These are phyloP conservation scores for Fusarium devonianum DNA, from an alignment of 2,329 filamentous ascomycete genomes.

Conservation along the genomic window DNA sequence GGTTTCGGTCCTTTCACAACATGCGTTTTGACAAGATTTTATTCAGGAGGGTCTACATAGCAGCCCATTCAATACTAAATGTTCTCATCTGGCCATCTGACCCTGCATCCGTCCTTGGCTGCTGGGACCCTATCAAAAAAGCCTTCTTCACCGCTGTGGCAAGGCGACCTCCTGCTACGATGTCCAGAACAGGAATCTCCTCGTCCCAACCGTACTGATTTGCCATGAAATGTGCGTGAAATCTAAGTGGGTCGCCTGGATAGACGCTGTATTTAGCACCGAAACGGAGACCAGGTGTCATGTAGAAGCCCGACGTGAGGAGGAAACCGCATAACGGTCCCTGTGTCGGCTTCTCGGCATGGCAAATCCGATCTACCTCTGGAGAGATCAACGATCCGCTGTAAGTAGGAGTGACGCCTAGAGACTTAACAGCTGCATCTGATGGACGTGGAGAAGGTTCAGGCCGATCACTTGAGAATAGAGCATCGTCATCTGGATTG, in stretches of 20 bases:
- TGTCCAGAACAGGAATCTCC: slow-evolving; percentile 81
- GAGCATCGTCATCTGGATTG: slow-evolving; percentile 20
- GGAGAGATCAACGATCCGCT: slow-evolving; percentile 43
- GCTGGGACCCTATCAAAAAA: slow-evolving; percentile 80
- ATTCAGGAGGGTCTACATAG: slow-evolving; percentile 68
- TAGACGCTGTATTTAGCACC: slow-evolving; percentile 95
- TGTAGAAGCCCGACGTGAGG: slow-evolving; percentile 80
- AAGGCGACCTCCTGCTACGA: slow-evolving; percentile 85
- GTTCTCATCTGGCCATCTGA: slow-evolving; percentile 63
- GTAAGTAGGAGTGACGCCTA: slow-evolving; percentile 49
- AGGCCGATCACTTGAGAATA: slow-evolving; percentile 32
- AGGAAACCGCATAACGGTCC: slow-evolving; percentile 79
- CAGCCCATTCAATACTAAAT: slow-evolving; percentile 93
- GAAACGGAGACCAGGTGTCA: slow-evolving; percentile 91
- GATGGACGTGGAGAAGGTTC: slow-evolving; percentile 16
- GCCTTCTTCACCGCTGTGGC: slow-evolving; percentile 97
- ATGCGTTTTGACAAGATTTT: slow-evolving; percentile 19
- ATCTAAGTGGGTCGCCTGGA: slow-evolving; percentile 91
- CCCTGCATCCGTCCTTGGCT: slow-evolving; percentile 45
- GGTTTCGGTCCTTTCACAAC: slow-evolving; percentile 10
- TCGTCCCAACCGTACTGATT: slow-evolving; percentile 88
- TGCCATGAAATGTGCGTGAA: slow-evolving; percentile 93
- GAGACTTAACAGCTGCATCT: slow-evolving; percentile 28
- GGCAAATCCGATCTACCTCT: slow-evolving; percentile 16
- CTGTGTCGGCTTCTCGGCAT: slow-evolving; percentile 24